A percentile compares a stretch with the other conserved stretches of the same genome.
Evolutionary conservation across 192 early-diverging fungal species (phyloP).

Genomic region (Physocladia obscura): DNA sequence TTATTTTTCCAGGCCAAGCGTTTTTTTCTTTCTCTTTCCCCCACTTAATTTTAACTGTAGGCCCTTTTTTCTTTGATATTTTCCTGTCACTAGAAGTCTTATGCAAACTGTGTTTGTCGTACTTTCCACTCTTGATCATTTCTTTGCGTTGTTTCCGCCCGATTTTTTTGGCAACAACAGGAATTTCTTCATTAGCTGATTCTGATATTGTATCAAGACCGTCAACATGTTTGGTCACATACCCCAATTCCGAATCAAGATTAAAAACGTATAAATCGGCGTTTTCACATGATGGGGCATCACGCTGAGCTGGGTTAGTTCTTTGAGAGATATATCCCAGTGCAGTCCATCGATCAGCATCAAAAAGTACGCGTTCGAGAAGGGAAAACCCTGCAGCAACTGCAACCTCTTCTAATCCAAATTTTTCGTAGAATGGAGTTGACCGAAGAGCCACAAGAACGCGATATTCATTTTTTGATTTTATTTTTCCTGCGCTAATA

Average conservation of each 20-base stretch:
- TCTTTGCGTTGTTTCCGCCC: background rate
- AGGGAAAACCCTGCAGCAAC: slow-evolving; percentile 20
- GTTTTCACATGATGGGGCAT: slow-evolving; percentile 41
- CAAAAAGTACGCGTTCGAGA: slow-evolving; percentile 18
- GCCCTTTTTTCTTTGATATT: background rate
- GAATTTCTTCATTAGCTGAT: slow-evolving; percentile 6
- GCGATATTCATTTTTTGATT: slow-evolving; percentile 9
- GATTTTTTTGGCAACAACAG: background rate
- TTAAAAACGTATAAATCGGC: slow-evolving; percentile 42
- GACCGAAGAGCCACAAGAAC: slow-evolving; percentile 40
- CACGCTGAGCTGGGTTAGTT: slow-evolving; percentile 44
- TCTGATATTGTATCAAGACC: background rate
- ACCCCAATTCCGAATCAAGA: background rate
- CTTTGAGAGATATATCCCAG: slow-evolving; percentile 45
- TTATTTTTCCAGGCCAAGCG: background rate
- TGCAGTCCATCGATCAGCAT: slow-evolving; percentile 30
- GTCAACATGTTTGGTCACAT: background rate
- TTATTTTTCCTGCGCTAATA: background rate
- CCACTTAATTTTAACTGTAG: background rate
- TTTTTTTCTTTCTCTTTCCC: background rate
- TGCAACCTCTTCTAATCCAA: slow-evolving; percentile 35
- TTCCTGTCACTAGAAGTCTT: no score
- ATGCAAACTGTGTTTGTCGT: no score
- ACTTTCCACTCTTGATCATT: background rate
- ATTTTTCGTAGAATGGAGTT: slow-evolving; percentile 42